These are phyloP conservation scores for Borovskyia barvae DNA, from an alignment of 208 protist species.

Conservation along the genomic window DNA sequence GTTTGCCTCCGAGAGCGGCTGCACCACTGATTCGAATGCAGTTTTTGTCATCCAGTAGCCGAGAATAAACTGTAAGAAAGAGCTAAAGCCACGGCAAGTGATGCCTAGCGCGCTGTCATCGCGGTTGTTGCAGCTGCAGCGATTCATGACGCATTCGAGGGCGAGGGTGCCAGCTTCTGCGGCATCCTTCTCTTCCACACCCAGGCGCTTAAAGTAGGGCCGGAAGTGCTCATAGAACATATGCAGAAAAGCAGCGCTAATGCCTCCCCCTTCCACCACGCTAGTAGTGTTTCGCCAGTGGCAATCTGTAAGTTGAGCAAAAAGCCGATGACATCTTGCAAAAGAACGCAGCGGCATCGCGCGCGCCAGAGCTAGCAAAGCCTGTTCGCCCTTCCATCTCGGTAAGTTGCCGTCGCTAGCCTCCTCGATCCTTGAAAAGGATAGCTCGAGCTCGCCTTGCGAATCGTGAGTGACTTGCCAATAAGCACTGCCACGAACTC, in stretches of 20 bases:
- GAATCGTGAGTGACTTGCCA: constrained; percentile 14
- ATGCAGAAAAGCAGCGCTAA: constrained; percentile 5
- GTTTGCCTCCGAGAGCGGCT: not conserved
- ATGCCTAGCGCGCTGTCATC: constrained; percentile 3
- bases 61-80: constrained; percentile 34
- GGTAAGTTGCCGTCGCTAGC: not conserved
- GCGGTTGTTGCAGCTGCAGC: constrained; percentile 3
- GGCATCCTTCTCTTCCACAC: constrained; percentile 10
- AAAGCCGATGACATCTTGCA: constrained; percentile 16
- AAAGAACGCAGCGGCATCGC: constrained; percentile 22
- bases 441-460: not conserved
- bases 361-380: constrained; percentile 14
- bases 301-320: constrained; percentile 13
- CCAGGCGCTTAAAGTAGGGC: constrained; percentile 11
- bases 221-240: constrained; percentile 27
- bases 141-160: constrained; percentile 11
- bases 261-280: not conserved
- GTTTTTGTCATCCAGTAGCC: constrained; percentile 23
- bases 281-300: not conserved
- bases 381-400: constrained; percentile 11
- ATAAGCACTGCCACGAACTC: constrained; percentile 12
- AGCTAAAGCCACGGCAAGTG: constrained; percentile 27
- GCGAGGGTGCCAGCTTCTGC: constrained; percentile 13
- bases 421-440: not conserved
- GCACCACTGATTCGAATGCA: constrained; percentile 16